Evolutionary conservation across 306 rosid genomes (phyloP).

Genomic region (Quercus suber): DNA sequence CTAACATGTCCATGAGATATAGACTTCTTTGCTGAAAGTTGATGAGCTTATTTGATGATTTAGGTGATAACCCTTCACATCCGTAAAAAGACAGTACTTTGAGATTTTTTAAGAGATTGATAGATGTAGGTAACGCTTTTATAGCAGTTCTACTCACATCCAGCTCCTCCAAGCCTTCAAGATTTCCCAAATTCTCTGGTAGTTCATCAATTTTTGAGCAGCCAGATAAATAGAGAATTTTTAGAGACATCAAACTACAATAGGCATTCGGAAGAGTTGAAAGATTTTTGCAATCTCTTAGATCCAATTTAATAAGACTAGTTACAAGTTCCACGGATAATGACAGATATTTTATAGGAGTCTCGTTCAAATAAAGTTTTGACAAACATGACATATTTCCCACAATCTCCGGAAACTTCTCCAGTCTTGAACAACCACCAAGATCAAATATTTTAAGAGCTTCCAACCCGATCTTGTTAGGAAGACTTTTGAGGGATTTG

Average conservation of each 20-base stretch:
- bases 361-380: background rate
- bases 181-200: no score
- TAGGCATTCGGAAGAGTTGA: background rate
- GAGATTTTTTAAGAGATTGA: no score
- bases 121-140: fast-evolving
- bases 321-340: fast-evolving
- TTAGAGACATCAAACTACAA: background rate
- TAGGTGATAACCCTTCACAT: no score
- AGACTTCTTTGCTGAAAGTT: no score
- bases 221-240: no score
- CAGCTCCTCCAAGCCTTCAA: no score
- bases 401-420: background rate
- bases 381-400: background rate
- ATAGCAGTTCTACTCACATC: no score
- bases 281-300: background rate
- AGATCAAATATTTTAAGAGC: conserved; percentile 1
- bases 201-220: no score
- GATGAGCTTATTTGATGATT: background rate
- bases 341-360: background rate
- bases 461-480: background rate
- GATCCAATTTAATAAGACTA: background rate
- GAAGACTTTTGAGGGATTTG: conserved; percentile 11
- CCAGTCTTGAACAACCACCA: background rate
- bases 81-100: fast-evolving
- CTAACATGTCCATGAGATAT: background rate